Percentiles rank a stretch among this genome's conserved stretches.
Evolutionary conservation across 495 filamentous ascomycete species (phyloP).

Genomic region (Aspergillus homomorphus): DNA sequence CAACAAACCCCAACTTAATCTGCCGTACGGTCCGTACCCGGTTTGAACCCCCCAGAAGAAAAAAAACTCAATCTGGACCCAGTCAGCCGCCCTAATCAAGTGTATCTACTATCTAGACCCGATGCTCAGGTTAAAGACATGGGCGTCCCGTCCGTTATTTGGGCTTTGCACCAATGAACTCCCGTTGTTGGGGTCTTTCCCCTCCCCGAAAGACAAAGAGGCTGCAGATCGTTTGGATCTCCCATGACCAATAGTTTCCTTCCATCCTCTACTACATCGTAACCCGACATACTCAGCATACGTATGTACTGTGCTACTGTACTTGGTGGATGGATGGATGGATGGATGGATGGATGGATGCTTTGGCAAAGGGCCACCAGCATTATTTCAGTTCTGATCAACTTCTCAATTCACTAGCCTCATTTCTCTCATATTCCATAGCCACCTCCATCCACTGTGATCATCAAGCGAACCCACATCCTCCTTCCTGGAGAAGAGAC

Average conservation of each 20-base stretch:
- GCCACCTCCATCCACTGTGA: not conserved
- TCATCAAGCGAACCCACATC: not conserved
- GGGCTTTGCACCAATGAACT: not conserved
- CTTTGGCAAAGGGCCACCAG: not conserved
- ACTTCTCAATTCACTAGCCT: not conserved
- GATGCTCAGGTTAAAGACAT: not conserved
- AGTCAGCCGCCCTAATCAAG: too few species aligned
- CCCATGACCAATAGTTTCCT: not conserved
- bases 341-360: too few species aligned
- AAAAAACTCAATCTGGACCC: not conserved
- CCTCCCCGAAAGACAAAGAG: not conserved
- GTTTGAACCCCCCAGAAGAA: not conserved
- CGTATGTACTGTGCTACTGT: too few species aligned
- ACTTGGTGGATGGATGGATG: too few species aligned
- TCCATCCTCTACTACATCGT: not conserved
- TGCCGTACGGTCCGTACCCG: too few species aligned
- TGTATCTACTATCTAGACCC: not conserved
- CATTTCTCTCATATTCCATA: not conserved
- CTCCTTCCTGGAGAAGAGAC: not conserved
- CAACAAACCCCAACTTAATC: not conserved
- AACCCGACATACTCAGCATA: too few species aligned
- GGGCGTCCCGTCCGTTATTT: not conserved
- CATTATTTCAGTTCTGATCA: too few species aligned
- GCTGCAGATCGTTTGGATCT: not conserved
- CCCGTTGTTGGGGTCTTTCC: not conserved